Evolutionary conservation across 2,329 filamentous ascomycete species (phyloP), one percentile per base, ranked within the genome.

Genomic region (Penicillium digitatum): DNA sequence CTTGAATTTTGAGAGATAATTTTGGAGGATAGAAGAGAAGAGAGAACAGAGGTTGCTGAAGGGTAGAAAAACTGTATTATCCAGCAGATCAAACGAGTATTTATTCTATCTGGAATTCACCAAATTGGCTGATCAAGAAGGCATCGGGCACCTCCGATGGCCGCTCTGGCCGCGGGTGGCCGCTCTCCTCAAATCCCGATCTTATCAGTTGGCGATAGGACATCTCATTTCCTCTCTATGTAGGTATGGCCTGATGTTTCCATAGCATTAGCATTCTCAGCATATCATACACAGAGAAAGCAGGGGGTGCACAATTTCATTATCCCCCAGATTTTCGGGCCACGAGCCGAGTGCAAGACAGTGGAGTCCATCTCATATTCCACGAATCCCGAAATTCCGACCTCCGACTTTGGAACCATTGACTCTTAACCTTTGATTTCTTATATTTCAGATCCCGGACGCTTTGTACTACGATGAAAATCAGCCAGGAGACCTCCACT

Each of bases 101-200:
- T 48, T 54, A 53, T 53, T 53, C n/a, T 26, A 45, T 42, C 10
- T 40, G 27, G 37, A 47, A 32, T 22, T n/a, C 8, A 11, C 4
- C n/a, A 24, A 32, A 50, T 50, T 31, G 27, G 37, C 37, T 50
- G 48, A 50, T 43, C 48, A 29, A 49, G 54, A 43, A 31, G 50
- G 45, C 56, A 61, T 73, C 71, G 71, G 71, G 66, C 66, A 69
- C 58, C 71, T 73, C 71, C 71, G 71, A 73, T 62, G 65, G 60
- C 70, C 71, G 71, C 70, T 67, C 70, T 62, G 65, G 59, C 69
- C 71, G 71, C 65, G 59, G 55, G 60, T 64, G 66, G 69, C 61
- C 62, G 62, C 63, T 62, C 57, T 42, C 60, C 62, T 58, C 29
- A 44, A 51, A 48, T 53, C 49, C 32, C 59, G 66, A 69, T 71